Evolutionary conservation across 148 eudicot species (phyloP), one percentile per base, ranked within the genome.

Genomic region (Talinum fruticosum): DNA sequence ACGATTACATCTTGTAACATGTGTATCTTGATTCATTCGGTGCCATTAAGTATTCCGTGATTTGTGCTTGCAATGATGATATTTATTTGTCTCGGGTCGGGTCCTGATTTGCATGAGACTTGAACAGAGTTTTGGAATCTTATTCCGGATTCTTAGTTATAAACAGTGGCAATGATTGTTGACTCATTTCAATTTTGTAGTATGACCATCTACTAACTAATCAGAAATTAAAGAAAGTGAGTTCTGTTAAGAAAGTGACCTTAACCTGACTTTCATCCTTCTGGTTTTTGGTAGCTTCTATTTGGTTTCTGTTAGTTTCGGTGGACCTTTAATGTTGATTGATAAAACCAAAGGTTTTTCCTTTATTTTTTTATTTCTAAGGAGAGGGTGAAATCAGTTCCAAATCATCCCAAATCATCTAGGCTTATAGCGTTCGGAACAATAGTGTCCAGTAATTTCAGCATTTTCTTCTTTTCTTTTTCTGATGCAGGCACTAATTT

Each of bases 171-270:
- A 24, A 28, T 45, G 74, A 45, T n/a, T 18, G 35, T 71, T 29
- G 59, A 16, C 29, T 28, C 45, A 26, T 71, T 44, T 14, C 23
- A 18, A 38, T 26, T 35, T 26, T 18, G n/a, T 26, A 37, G 49
- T 26, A 15, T 71, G 54, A 45, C 21, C n/a, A n/a, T n/a, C n/a
- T n/a, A 44, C 45, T 26, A 30, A 71, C 74, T 59, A 71, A 71
- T 71, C 10, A 71, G 19, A 71, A 30, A 44, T 18, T 29, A 62
- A 28, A 4, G 33, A 51, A 28, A 28, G 28, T 2, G 3, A 13
- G 15, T 2, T 41, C 15, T 4, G 28, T 2, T 62, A 28, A 62
- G 66, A 62, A 28, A 26, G 14, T 2, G 18, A 7, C 32, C 26
- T 3, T 24, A 1, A 28, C 18, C 12, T 62, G 64, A 57, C 64